Base-by-base conservation (phyloP, 768 basidiomycete genomes). In the Suillus spraguei region DNA sequence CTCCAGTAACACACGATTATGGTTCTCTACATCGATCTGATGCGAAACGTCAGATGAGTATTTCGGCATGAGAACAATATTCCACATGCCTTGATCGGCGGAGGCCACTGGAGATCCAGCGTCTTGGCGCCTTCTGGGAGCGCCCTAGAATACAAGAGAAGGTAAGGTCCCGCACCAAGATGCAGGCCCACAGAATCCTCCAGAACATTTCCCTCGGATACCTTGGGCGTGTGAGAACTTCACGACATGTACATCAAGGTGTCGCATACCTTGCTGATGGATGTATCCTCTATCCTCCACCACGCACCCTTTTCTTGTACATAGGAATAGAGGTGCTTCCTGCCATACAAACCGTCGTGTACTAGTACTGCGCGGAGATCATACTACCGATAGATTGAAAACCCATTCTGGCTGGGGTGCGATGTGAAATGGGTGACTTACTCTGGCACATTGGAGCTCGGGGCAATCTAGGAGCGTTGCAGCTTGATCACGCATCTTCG, bases 281-380 rank as follows among this genome's bases (percentile, higher is more conserved):
- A 76, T 63, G 84, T 83, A 68, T 93, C 93, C 9, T 89, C 80
- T 3, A 87, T 89, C 76, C 91, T 94, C 90, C 91, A 94, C 92
- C 92, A 95, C 4, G 72, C 75, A 6, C 82, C 87, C 50, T 85
- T 81, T 35, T 72, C 73, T 63, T 87, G 84, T 14, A 92, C 85
- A 66, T 93, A 95, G 7, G 90, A 89, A 71, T 92, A 92, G 10
- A 91, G 77, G 68, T 92, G 89, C 62, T 84, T 91, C 53, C 93
- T 80, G 10, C 92, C 92, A 47, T 86, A 88, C 38, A 92, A 75
- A 5, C 92, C 92, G 13, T 90, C 91, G 67, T 93, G 90, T 53
- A 92, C 79, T 44, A 94, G 80, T 5, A 93, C 92, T 9, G 84
- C 88, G 3, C 91, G 88, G 28, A 95, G 83, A 66, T 93, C 91